These are phyloP conservation scores for Lippia alba DNA, from an alignment of 305 asterid genomes.

Conservation along the genomic window DNA sequence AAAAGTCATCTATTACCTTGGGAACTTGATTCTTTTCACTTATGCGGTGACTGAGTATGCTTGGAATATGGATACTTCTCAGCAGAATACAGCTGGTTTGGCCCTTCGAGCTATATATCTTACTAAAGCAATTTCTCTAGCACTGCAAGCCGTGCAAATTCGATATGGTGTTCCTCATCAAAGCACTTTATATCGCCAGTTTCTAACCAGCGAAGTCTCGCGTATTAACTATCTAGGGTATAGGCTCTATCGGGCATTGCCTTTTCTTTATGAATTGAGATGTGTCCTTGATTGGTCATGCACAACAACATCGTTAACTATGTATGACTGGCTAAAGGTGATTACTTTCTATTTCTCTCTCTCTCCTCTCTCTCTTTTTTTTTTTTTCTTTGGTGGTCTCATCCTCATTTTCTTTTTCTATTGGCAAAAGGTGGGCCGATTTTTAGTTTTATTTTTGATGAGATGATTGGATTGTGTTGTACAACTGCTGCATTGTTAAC, in stretches of 20 bases:
- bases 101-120: slow-evolving; percentile 94
- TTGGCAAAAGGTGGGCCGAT: too few relatives aligned
- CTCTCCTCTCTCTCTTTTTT: background rate
- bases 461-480: too few relatives aligned
- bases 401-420: too few relatives aligned
- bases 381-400: background rate
- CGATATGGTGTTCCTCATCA: slow-evolving; percentile 94
- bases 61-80: slow-evolving; percentile 81
- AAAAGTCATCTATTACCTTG: slow-evolving; percentile 88
- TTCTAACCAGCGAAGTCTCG: slow-evolving; percentile 92
- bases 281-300: slow-evolving; percentile 99
- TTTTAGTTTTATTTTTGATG: too few relatives aligned
- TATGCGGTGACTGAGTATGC: slow-evolving; percentile 85
- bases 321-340: slow-evolving; percentile 99
- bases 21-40: slow-evolving; percentile 88
- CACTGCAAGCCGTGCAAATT: slow-evolving; percentile 95
- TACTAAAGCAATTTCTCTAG: slow-evolving; percentile 86
- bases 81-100: slow-evolving; percentile 77
- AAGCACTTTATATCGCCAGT: slow-evolving; percentile 97
- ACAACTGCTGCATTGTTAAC: too few relatives aligned
- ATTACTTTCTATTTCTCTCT: slow-evolving; percentile 13
- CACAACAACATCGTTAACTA: slow-evolving; percentile 90
- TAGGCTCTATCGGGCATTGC: slow-evolving; percentile 94
- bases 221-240: slow-evolving; percentile 88
- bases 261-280: slow-evolving; percentile 92